phyloP scores from a whole-genome alignment of 1,284 basidiomycete species.

The Phenoliferia sp. region DNA sequence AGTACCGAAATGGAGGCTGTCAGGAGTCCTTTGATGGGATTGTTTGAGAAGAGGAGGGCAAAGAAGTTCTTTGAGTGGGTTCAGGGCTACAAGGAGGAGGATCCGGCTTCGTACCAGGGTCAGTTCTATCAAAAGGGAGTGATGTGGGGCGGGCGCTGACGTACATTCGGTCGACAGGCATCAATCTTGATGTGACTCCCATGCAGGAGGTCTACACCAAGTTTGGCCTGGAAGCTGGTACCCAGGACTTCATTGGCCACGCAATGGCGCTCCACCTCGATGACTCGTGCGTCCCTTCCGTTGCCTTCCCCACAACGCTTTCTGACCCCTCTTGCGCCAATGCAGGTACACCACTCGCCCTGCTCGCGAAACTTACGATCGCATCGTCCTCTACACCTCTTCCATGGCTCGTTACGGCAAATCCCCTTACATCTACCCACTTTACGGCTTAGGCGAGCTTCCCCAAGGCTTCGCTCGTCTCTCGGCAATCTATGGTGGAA shows the following conservation, averaged over 20 bases:
- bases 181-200: slow-evolving; percentile 77
- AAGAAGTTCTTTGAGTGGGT: slow-evolving; percentile 99
- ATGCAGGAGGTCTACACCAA: slow-evolving; percentile 95
- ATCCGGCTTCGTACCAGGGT: slow-evolving; percentile 94
- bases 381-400: slow-evolving; percentile 94
- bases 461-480: slow-evolving; percentile 98
- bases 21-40: slow-evolving; percentile 88
- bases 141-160: background rate
- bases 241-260: slow-evolving; percentile 98
- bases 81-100: slow-evolving; percentile 88
- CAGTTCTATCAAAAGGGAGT: slow-evolving; percentile 29
- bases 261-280: slow-evolving; percentile 98
- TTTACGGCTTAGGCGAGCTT: slow-evolving; percentile 97
- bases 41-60: slow-evolving; percentile 96
- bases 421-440: slow-evolving; percentile 98
- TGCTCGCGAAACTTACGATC: slow-evolving; percentile 85
- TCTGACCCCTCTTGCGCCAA: slow-evolving; percentile 1
- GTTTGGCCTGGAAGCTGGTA: slow-evolving; percentile 94
- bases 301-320: background rate
- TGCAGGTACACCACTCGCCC: slow-evolving; percentile 84
- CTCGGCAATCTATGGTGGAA: slow-evolving; percentile 97
- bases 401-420: slow-evolving; percentile 99
- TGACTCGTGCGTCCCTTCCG: slow-evolving; percentile 67
- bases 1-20: slow-evolving; percentile 98
- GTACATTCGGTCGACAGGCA: slow-evolving; percentile 51